These are phyloP conservation scores for Podaxis sp. DNA, from an alignment of 768 basidiomycete genomes.

Conservation along the genomic window DNA sequence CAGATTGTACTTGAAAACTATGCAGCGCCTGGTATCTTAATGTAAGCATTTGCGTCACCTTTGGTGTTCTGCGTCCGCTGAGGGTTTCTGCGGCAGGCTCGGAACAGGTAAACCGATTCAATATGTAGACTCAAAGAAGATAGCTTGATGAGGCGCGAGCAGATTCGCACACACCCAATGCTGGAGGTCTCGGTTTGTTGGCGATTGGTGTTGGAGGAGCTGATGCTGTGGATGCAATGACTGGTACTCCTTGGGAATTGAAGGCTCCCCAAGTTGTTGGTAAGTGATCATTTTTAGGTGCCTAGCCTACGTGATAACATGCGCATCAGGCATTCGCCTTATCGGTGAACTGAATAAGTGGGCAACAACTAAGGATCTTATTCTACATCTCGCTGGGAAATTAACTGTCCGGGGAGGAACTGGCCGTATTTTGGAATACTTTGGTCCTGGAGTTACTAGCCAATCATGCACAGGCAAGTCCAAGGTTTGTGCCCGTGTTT, in stretches of 20 bases:
- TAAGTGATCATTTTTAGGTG: slow-evolving; percentile 28
- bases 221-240: slow-evolving; percentile 97
- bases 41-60: slow-evolving; percentile 46
- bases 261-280: slow-evolving; percentile 87
- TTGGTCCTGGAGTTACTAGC: slow-evolving; percentile 83
- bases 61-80: slow-evolving; percentile 5
- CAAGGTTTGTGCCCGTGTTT: background rate
- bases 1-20: slow-evolving; percentile 99
- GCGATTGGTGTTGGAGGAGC: slow-evolving; percentile 99
- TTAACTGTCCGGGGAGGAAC: slow-evolving; percentile 96
- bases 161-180: slow-evolving; percentile 98
- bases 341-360: slow-evolving; percentile 87
- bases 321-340: slow-evolving; percentile 70
- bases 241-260: slow-evolving; percentile 96
- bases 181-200: slow-evolving; percentile 92
- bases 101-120: slow-evolving; percentile 59
- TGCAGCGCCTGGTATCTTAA: slow-evolving; percentile 91
- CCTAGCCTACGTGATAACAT: background rate
- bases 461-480: slow-evolving; percentile 88
- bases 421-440: slow-evolving; percentile 94
- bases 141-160: slow-evolving; percentile 6
- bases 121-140: slow-evolving; percentile 1
- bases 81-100: slow-evolving; percentile 44
- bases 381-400: slow-evolving; percentile 90
- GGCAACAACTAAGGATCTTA: slow-evolving; percentile 95